A percentile compares a stretch with the other conserved stretches of the same genome.
Evolutionary conservation across 176 grass and related monocot genomes (phyloP).

Genomic region (sorghum (Sorghum bicolor)): DNA sequence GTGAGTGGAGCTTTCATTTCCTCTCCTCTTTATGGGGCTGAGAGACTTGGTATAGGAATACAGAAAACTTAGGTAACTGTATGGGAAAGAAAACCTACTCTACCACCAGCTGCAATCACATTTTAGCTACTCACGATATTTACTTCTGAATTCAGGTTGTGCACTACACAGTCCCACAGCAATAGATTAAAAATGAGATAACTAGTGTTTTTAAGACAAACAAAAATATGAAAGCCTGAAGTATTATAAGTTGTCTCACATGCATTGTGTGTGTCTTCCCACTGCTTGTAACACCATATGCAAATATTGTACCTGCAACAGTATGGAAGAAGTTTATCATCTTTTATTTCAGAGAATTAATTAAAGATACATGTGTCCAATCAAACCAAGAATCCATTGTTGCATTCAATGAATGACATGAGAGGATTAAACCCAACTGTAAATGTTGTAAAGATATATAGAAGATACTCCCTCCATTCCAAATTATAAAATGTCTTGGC

Average conservation of each 20-base stretch:
- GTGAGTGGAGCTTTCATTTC: neutral
- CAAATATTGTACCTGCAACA: slow-evolving; percentile 94
- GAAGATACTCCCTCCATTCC: neutral
- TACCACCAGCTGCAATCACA: neutral
- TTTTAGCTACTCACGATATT: neutral
- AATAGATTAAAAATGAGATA: neutral
- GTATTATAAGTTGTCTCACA: slow-evolving; percentile 55
- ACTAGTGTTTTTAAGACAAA: neutral
- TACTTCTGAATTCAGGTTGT: neutral
- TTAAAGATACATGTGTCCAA: neutral
- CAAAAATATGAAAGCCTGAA: neutral
- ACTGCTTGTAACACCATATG: slow-evolving; percentile 99
- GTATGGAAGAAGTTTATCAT: slow-evolving; percentile 16
- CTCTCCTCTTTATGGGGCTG: neutral
- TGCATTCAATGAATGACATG: slow-evolving; percentile 1
- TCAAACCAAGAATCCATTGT: neutral
- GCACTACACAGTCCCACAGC: neutral
- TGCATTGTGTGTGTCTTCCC: slow-evolving; percentile 99
- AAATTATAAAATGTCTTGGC: neutral
- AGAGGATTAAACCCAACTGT: neutral
- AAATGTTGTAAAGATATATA: neutral
- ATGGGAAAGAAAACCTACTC: neutral
- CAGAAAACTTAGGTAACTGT: neutral
- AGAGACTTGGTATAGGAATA: neutral
- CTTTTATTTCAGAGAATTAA: slow-evolving; percentile 15